Conservation (phyloP, 202 grass and related monocot genomes). For the Panicum virgatum region DNA sequence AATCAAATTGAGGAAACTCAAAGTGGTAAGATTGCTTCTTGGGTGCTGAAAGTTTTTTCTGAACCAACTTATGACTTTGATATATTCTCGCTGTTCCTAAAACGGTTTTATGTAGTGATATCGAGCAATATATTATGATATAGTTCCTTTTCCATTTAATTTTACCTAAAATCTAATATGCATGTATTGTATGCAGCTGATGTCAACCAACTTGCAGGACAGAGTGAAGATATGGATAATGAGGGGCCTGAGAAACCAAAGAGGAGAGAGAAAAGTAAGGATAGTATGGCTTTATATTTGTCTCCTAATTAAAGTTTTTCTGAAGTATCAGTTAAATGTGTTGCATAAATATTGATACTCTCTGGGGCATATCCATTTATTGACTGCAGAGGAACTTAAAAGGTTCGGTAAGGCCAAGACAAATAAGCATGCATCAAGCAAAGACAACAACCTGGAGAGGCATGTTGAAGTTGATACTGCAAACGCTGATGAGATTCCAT, state of each 20-base stretch:
- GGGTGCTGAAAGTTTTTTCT: not conserved
- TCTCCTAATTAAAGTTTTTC: constrained; percentile 28
- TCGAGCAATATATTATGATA: not conserved
- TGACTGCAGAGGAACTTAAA: constrained; percentile 65
- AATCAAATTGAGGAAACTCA: constrained; percentile 45
- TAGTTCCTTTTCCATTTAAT: not conserved
- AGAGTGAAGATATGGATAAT: constrained; percentile 43
- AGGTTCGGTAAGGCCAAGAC: constrained; percentile 40
- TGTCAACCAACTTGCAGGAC: constrained; percentile 34
- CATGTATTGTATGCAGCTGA: constrained; percentile 44
- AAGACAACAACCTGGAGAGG: constrained; percentile 44
- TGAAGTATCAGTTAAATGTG: not conserved
- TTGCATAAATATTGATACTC: constrained; percentile 14
- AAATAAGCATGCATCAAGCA: constrained; percentile 27
- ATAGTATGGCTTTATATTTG: constrained; percentile 39
- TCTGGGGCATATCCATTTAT: constrained; percentile 10
- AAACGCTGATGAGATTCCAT: constrained; percentile 61
- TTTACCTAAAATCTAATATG: constrained; percentile 2
- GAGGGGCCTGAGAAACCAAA: constrained; percentile 45
- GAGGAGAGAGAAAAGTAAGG: constrained; percentile 55
- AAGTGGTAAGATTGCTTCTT: constrained; percentile 44
- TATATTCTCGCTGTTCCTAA: constrained; percentile 6
- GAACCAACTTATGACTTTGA: not conserved
- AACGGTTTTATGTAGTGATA: not conserved
- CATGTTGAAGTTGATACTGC: constrained; percentile 43